Evolutionary conservation across 805 yeast genomes (phyloP).

Genomic region (Huiozyma sinensis): DNA sequence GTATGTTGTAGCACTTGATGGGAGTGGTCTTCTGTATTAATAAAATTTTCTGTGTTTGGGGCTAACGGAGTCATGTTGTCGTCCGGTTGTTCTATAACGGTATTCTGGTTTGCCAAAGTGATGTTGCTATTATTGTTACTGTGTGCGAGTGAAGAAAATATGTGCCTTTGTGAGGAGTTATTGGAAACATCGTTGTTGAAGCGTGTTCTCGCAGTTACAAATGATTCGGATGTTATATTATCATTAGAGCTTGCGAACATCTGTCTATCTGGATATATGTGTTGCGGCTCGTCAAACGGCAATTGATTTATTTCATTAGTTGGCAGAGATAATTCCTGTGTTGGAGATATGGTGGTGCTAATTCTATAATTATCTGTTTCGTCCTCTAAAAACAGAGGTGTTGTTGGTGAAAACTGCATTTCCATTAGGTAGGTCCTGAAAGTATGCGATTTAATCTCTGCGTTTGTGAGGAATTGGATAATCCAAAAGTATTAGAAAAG

Average conservation of each 20-base stretch:
- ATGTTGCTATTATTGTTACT: neutral
- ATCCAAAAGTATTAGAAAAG: too few species aligned
- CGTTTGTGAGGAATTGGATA: too few species aligned
- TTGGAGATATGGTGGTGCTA: conserved; percentile 8
- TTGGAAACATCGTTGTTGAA: neutral
- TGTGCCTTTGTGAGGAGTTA: neutral
- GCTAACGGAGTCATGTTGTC: too few species aligned
- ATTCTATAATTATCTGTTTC: neutral
- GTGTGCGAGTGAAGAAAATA: neutral
- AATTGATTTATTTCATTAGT: too few species aligned
- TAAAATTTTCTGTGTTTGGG: too few species aligned
- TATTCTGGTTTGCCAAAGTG: neutral
- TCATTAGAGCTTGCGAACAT: neutral
- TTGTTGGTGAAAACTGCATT: conserved; percentile 2
- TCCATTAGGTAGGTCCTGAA: neutral
- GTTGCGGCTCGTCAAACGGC: too few species aligned
- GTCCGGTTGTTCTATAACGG: too few species aligned
- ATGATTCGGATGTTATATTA: neutral
- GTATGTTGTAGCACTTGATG: too few species aligned
- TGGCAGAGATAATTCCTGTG: neutral
- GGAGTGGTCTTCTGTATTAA: too few species aligned
- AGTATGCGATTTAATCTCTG: neutral
- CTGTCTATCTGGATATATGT: neutral
- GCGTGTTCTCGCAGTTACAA: neutral
- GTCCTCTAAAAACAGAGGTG: conserved; percentile 3